phyloP scores from a whole-genome alignment of 345 rosid genomes.

The Excoecaria agallocha region DNA sequence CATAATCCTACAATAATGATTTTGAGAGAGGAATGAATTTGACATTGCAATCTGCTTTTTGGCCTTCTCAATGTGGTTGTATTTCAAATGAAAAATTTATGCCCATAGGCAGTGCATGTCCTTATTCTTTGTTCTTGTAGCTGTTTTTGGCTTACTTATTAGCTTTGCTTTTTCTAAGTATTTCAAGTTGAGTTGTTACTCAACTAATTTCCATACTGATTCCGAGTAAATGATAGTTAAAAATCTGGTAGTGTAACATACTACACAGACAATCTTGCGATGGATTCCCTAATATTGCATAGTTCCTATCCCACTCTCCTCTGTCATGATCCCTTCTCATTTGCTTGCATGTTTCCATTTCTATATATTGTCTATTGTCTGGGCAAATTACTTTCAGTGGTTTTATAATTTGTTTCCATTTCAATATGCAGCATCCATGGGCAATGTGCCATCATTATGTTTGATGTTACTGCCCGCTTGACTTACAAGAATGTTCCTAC shows the following conservation, averaged over 20 bases:
- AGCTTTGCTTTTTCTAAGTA: not conserved
- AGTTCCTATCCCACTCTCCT: not conserved
- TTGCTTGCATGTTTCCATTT: not conserved
- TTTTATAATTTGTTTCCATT: not conserved
- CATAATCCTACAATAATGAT: not conserved
- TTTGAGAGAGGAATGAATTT: not conserved
- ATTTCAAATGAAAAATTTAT: not conserved
- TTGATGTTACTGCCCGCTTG: conserved; percentile 89
- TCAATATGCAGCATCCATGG: conserved; percentile 75
- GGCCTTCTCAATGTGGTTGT: not conserved
- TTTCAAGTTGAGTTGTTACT: not conserved
- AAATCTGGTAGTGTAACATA: not conserved
- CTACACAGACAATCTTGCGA: too few species aligned
- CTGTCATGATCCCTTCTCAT: not conserved
- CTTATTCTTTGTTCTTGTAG: not conserved
- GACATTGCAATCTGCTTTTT: not conserved
- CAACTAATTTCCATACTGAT: not conserved
- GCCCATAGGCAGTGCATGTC: not conserved
- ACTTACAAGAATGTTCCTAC: conserved; percentile 97
- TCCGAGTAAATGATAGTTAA: not conserved
- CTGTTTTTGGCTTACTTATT: not conserved
- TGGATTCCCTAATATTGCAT: not conserved
- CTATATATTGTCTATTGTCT: not conserved
- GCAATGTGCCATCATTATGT: conserved; percentile 95
- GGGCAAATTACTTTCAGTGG: too few species aligned